Conservation (phyloP, 805 yeast species). For the Metschnikowia chrysomelidarum region DNA sequence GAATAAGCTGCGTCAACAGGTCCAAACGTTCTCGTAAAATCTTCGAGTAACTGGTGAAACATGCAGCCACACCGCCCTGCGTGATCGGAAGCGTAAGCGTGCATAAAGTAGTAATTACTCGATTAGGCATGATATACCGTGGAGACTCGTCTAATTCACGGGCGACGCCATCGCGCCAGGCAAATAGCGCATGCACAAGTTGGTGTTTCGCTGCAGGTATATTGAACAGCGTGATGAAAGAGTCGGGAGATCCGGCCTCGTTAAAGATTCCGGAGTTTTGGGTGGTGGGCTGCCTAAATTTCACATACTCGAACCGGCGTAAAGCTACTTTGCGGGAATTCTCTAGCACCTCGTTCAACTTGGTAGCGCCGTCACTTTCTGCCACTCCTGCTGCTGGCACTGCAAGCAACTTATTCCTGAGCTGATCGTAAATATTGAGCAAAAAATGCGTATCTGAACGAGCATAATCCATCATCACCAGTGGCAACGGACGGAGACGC, state of each 20-base stretch:
- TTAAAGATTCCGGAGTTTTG: conserved; percentile 47
- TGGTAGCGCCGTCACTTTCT: too few relatives aligned
- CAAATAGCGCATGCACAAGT: conserved; percentile 58
- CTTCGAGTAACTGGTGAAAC: conserved; percentile 7
- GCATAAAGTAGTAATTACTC: conserved; percentile 61
- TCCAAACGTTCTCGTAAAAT: conserved; percentile 52
- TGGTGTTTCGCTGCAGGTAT: conserved; percentile 53
- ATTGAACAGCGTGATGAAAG: conserved; percentile 61
- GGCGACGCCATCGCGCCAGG: conserved; percentile 84
- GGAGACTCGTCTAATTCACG: conserved; percentile 79
- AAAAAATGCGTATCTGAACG: conserved; percentile 94
- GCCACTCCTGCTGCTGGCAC: conserved; percentile 36
- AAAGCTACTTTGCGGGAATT: conserved; percentile 78
- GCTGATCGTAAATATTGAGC: conserved; percentile 71
- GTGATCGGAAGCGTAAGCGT: conserved; percentile 54
- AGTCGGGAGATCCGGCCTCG: conserved; percentile 41
- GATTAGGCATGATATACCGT: conserved; percentile 81
- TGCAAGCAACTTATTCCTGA: conserved; percentile 59
- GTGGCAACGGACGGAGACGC: conserved; percentile 83
- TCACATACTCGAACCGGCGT: conserved; percentile 78
- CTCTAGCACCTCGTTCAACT: conserved; percentile 58
- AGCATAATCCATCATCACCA: conserved; percentile 80
- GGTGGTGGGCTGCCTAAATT: conserved; percentile 41
- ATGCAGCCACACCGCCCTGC: conserved; percentile 20
- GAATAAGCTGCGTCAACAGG: conserved; percentile 57